phyloP scores from a whole-genome alignment of 805 yeast genomes.

The Lachancea lanzarotensis region DNA sequence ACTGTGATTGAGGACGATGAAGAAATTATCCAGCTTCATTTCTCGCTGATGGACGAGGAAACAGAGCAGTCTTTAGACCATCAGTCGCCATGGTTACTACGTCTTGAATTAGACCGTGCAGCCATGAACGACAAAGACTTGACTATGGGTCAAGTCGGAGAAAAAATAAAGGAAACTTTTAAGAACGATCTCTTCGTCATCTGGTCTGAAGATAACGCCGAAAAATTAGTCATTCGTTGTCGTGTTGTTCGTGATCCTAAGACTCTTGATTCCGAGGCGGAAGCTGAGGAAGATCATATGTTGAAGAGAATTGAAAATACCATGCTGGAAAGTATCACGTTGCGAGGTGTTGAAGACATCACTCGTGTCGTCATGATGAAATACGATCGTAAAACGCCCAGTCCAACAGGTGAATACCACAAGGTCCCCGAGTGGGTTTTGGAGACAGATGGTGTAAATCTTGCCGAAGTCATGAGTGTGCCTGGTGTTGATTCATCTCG shows the following conservation, averaged over 20 bases:
- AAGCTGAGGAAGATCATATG: slow-evolving; percentile 95
- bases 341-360: slow-evolving; percentile 94
- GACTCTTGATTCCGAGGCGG: slow-evolving; percentile 85
- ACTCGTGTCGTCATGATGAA: slow-evolving; percentile 78
- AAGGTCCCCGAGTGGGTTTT: slow-evolving; percentile 96
- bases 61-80: slow-evolving; percentile 89
- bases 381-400: slow-evolving; percentile 65
- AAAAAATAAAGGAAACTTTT: slow-evolving; percentile 84
- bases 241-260: slow-evolving; percentile 97
- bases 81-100: slow-evolving; percentile 96
- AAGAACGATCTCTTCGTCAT: slow-evolving; percentile 94
- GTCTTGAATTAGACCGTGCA: slow-evolving; percentile 96
- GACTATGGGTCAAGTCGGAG: slow-evolving; percentile 97
- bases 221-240: slow-evolving; percentile 92
- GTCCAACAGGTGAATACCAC: slow-evolving; percentile 75
- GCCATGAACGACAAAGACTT: slow-evolving; percentile 97
- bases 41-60: slow-evolving; percentile 95
- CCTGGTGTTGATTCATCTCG: slow-evolving; percentile 90
- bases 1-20: slow-evolving; percentile 96
- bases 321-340: slow-evolving; percentile 89
- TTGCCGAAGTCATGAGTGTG: slow-evolving; percentile 89
- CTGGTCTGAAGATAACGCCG: slow-evolving; percentile 99
- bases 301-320: slow-evolving; percentile 91
- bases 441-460: slow-evolving; percentile 97
- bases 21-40: slow-evolving; percentile 95